Conservation (phyloP, 2,329 filamentous ascomycete species). For the Alternaria solani region DNA sequence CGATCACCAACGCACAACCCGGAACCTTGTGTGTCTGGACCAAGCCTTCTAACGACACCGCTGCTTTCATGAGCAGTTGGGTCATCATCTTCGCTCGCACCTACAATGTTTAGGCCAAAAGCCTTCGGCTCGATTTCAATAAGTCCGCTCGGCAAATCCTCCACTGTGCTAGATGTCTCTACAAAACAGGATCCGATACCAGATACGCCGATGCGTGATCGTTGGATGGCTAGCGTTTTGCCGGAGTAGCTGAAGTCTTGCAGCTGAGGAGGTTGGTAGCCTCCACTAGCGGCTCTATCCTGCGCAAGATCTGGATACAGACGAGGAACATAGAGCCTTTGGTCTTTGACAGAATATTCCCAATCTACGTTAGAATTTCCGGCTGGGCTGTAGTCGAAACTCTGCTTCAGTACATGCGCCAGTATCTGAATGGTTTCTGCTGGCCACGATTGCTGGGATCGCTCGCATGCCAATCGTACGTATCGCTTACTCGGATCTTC, state of each 20-base stretch:
- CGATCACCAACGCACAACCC: constrained; percentile 3
- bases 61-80: neutral
- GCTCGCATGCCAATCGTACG: neutral
- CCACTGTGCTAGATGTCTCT: neutral
- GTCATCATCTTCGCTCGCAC: neutral
- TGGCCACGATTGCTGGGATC: neutral
- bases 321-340: neutral
- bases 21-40: neutral
- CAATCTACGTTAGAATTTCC: neutral
- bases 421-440: neutral
- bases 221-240: neutral
- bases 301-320: neutral
- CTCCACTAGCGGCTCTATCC: neutral
- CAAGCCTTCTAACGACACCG: neutral
- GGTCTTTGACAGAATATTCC: neutral
- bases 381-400: neutral
- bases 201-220: neutral
- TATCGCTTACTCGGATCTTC: constrained; percentile 5
- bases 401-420: neutral
- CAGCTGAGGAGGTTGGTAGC: constrained; percentile 2
- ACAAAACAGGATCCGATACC: neutral
- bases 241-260: neutral
- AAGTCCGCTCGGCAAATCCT: neutral
- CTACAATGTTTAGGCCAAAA: constrained; percentile 2
- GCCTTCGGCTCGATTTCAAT: constrained; percentile 4